phyloP scores from a whole-genome alignment of 768 basidiomycete genomes.

The Agaricus subrufescens region DNA sequence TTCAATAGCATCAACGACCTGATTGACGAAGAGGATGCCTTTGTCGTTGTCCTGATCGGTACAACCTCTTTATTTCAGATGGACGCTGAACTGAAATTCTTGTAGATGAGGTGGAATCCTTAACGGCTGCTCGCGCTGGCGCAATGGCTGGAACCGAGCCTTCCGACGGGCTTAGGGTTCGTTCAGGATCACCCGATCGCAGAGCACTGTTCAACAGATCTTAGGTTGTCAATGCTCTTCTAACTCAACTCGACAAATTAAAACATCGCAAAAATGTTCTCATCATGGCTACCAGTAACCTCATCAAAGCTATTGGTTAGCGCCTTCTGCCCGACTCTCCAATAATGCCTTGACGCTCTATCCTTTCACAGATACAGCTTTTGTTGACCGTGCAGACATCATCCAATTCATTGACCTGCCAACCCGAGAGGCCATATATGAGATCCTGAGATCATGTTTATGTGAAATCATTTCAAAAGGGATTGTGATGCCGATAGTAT shows the following conservation, averaged over 20 bases:
- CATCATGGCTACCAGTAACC: slow-evolving; percentile 95
- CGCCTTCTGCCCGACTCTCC: not conserved
- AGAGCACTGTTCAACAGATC: slow-evolving; percentile 13
- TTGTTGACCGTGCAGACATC: slow-evolving; percentile 95
- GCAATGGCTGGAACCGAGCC: slow-evolving; percentile 96
- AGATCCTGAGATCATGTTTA: slow-evolving; percentile 82
- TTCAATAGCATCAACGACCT: slow-evolving; percentile 88
- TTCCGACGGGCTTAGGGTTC: slow-evolving; percentile 84
- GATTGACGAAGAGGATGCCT: slow-evolving; percentile 86
- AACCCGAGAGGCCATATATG: slow-evolving; percentile 87
- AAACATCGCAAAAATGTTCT: slow-evolving; percentile 91
- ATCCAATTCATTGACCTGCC: slow-evolving; percentile 93
- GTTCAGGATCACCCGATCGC: not conserved
- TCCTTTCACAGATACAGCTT: slow-evolving; percentile 72
- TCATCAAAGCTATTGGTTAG: slow-evolving; percentile 88
- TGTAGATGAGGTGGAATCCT: slow-evolving; percentile 91
- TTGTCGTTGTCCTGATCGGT: slow-evolving; percentile 95
- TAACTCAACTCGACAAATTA: slow-evolving; percentile 95
- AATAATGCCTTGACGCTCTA: not conserved
- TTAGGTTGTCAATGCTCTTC: slow-evolving; percentile 94
- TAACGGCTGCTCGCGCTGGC: slow-evolving; percentile 92
- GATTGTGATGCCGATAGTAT: slow-evolving; percentile 60
- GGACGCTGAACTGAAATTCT: not conserved
- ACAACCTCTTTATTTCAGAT: slow-evolving; percentile 5
- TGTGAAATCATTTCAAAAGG: slow-evolving; percentile 73